Conservation (phyloP, 108 stramenopile genomes). For the Fragilariopsis cylindrus region DNA sequence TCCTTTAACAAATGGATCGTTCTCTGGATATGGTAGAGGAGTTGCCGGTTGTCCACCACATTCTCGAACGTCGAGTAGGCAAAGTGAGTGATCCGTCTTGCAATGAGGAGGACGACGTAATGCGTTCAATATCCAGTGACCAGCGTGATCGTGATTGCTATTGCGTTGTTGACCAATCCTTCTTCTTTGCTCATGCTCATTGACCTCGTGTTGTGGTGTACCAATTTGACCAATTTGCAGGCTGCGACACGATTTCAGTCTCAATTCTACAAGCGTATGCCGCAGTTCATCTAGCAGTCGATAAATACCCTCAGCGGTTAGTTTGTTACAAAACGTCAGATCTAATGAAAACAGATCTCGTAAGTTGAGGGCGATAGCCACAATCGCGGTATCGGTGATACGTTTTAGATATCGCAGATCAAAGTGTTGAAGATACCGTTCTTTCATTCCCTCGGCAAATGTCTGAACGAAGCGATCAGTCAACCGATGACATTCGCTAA, state of each 20-base stretch:
- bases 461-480: constrained; percentile 52
- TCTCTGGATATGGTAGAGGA: constrained; percentile 27
- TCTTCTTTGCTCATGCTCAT: background rate
- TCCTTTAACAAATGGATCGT: constrained; percentile 32
- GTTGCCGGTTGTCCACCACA: constrained; percentile 32
- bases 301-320: constrained; percentile 39
- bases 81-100: constrained; percentile 17
- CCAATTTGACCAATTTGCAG: background rate
- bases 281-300: constrained; percentile 34
- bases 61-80: constrained; percentile 47
- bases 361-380: constrained; percentile 42
- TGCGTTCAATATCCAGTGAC: constrained; percentile 38
- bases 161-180: background rate
- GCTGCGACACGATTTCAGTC: constrained; percentile 39
- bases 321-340: constrained; percentile 60
- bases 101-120: constrained; percentile 25
- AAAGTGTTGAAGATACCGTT: constrained; percentile 38
- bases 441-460: constrained; percentile 16
- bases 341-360: constrained; percentile 58
- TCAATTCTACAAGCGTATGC: constrained; percentile 49
- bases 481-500: constrained; percentile 67
- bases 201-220: background rate
- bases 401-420: constrained; percentile 53
- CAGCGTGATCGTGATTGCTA: constrained; percentile 18
- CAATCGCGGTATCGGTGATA: constrained; percentile 49